A percentile compares a stretch with the other conserved stretches of the same genome.
phyloP scores from a whole-genome alignment of 345 rosid genomes.

The Euclidium syriacum region DNA sequence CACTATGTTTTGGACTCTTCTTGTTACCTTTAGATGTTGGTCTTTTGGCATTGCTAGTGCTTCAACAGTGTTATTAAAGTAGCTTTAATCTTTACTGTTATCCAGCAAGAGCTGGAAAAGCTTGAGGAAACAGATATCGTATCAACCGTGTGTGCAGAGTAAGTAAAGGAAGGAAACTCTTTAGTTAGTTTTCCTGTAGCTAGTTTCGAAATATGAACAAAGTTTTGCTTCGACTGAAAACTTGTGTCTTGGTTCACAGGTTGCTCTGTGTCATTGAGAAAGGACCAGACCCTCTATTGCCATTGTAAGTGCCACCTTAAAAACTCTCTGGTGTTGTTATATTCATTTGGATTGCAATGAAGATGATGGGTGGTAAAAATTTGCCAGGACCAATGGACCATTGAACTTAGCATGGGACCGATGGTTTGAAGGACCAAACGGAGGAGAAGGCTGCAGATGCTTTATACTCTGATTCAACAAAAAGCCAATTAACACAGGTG shows the following conservation, averaged over 20 bases:
- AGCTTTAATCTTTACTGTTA: neutral
- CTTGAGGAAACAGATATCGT: constrained; percentile 40
- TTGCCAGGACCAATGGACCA: constrained; percentile 62
- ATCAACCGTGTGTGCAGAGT: constrained; percentile 57
- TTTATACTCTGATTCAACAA: constrained; percentile 49
- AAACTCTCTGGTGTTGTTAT: neutral
- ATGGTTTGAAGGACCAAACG: constrained; percentile 75
- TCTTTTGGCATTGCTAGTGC: neutral
- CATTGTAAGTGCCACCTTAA: constrained; percentile 39
- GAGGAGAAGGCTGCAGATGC: constrained; percentile 58
- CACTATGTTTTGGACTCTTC: neutral
- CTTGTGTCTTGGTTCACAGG: constrained; percentile 29
- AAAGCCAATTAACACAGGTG: too few relatives aligned
- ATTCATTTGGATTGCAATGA: neutral
- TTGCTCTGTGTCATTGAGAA: constrained; percentile 35
- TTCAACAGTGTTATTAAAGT: neutral
- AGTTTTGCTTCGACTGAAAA: neutral
- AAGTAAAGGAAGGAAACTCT: constrained; percentile 35
- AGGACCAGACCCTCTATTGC: constrained; percentile 55
- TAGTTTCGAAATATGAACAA: neutral
- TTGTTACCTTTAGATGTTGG: neutral
- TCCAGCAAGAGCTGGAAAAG: constrained; percentile 59
- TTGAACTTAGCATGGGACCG: constrained; percentile 56
- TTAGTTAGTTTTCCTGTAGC: neutral
- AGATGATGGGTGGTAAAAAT: neutral